phyloP scores from a whole-genome alignment of 1,284 basidiomycete species.

The Rhizopogon parksii region DNA sequence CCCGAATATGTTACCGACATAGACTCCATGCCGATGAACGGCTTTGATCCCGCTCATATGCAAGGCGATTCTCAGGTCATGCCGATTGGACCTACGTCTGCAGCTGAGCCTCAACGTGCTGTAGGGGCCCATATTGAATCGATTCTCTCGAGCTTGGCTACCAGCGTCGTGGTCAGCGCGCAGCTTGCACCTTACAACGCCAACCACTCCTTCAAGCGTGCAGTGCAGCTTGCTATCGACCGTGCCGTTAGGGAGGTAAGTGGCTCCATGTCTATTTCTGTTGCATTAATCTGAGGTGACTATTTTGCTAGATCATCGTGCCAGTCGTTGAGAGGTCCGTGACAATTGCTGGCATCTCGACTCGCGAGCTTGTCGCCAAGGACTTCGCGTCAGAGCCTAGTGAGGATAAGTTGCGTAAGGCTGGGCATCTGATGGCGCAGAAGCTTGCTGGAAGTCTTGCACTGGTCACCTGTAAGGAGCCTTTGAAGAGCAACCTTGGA shows the following conservation, averaged over 20 bases:
- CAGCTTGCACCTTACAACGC: conserved; percentile 67
- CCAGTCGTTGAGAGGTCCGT: conserved; percentile 99
- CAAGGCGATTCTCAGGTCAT: conserved; percentile 53
- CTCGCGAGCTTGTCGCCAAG: conserved; percentile 91
- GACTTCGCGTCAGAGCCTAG: conserved; percentile 95
- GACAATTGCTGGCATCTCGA: conserved; percentile 97
- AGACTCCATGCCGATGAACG: conserved; percentile 62
- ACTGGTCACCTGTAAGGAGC: conserved; percentile 97
- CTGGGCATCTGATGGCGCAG: conserved; percentile 95
- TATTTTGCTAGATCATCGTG: conserved; percentile 68
- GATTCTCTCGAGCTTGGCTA: conserved; percentile 69
- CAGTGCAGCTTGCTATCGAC: conserved; percentile 89
- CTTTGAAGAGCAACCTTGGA: conserved; percentile 89
- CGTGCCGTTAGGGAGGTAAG: conserved; percentile 88
- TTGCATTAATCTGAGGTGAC: neutral
- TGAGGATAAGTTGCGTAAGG: conserved; percentile 85
- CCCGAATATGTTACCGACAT: conserved; percentile 70
- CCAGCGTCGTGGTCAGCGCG: conserved; percentile 74
- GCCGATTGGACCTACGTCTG: conserved; percentile 46
- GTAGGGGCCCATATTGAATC: conserved; percentile 69
- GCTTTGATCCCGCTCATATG: conserved; percentile 48
- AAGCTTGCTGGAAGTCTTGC: conserved; percentile 96
- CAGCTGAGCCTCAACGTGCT: conserved; percentile 54
- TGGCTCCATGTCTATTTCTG: conserved; percentile 4
- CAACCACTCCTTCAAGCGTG: conserved; percentile 85